phyloP scores from a whole-genome alignment of 768 basidiomycete species.

The Lentinula guzmanii region DNA sequence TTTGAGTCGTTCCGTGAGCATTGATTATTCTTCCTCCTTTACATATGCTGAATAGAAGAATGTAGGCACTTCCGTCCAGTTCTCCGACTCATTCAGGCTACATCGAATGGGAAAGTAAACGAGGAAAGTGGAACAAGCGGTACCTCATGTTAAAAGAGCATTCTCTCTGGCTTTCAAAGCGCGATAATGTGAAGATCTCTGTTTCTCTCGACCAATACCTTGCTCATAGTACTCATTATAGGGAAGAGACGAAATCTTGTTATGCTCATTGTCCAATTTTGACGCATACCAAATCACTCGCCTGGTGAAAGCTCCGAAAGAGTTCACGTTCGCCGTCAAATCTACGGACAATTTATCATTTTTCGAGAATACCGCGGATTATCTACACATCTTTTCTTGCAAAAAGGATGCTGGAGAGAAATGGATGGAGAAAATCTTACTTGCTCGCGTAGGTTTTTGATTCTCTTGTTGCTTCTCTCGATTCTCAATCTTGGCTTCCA shows the following conservation, averaged over 20 bases:
- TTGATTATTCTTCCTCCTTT: not conserved
- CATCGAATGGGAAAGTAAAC: constrained; percentile 86
- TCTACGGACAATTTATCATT: constrained; percentile 80
- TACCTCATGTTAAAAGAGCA: constrained; percentile 87
- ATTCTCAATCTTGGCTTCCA: constrained; percentile 5
- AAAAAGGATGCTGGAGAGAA: constrained; percentile 63
- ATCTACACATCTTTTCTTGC: constrained; percentile 81
- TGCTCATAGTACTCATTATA: constrained; percentile 23
- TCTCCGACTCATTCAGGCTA: constrained; percentile 49
- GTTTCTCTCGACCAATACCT: constrained; percentile 4
- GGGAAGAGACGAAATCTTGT: constrained; percentile 77
- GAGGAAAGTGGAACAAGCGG: constrained; percentile 93
- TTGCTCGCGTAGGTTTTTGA: constrained; percentile 65
- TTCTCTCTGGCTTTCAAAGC: constrained; percentile 81
- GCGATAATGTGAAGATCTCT: constrained; percentile 61
- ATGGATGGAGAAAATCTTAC: constrained; percentile 77
- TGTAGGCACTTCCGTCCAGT: constrained; percentile 35
- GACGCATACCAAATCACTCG: constrained; percentile 82
- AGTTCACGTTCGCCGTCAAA: constrained; percentile 82
- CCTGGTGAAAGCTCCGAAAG: constrained; percentile 74
- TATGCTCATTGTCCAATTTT: constrained; percentile 86
- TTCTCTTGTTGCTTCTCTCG: not conserved
- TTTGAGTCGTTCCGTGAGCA: constrained; percentile 53
- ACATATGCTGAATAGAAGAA: not conserved
- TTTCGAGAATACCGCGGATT: constrained; percentile 87